Conservation (phyloP, 2,329 filamentous ascomycete genomes). For the Pseudocercospora fuligena region DNA sequence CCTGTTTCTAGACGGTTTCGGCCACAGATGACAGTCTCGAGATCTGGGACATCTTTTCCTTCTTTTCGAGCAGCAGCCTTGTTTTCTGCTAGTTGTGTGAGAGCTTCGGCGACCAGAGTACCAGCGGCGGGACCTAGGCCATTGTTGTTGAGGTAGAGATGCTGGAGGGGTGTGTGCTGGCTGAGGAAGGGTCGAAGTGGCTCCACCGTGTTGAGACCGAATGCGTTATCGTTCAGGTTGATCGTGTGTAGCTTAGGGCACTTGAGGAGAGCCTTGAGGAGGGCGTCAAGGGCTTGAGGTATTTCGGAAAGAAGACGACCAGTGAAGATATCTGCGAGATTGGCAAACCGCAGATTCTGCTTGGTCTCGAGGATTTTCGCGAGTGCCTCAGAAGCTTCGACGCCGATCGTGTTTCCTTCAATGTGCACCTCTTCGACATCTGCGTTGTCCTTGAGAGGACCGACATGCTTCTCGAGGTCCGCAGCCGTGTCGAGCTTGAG, state of each 20-base stretch:
- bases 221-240: conserved; percentile 97
- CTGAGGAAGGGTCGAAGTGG: conserved; percentile 91
- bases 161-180: conserved; percentile 84
- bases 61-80: conserved; percentile 78
- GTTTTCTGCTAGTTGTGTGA: conserved; percentile 79
- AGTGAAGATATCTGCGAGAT: conserved; percentile 97
- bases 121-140: conserved; percentile 91
- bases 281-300: conserved; percentile 80
- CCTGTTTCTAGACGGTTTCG: conserved; percentile 95
- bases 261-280: conserved; percentile 85
- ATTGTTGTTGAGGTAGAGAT: conserved; percentile 98
- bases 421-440: conserved; percentile 85
- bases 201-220: conserved; percentile 91
- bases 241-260: conserved; percentile 86
- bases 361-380: conserved; percentile 84
- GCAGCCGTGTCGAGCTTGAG: conserved; percentile 89
- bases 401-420: conserved; percentile 88
- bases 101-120: conserved; percentile 83
- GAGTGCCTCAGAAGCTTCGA: conserved; percentile 83
- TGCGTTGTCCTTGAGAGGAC: conserved; percentile 70
- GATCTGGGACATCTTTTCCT: conserved; percentile 71
- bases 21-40: conserved; percentile 97
- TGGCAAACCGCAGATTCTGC: conserved; percentile 73
- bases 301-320: conserved; percentile 92
- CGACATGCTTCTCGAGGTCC: conserved; percentile 84